Base-by-base conservation (phyloP, 1,284 basidiomycete genomes). In the Fomitiporia mediterranea region DNA sequence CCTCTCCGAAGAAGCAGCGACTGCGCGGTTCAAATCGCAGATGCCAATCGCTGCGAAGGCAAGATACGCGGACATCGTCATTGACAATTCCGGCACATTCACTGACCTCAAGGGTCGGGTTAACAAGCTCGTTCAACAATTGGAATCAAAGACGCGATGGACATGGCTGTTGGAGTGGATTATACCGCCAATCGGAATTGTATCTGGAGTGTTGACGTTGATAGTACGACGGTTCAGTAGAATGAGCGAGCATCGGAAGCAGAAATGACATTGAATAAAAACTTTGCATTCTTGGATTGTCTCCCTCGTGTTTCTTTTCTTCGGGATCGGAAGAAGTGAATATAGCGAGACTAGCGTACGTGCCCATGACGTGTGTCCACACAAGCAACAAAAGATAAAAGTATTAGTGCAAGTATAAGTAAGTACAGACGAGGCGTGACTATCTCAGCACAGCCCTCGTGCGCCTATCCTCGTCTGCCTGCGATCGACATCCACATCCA, bases 31-130 rank as follows among this genome's bases (percentile, higher is more conserved):
- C 21, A 77, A 80, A 25, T 82, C 95, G 0, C 96, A 99, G 69
- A 72, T 93, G 53, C 80, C 91, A 0, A 87, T 98, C 34, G 68
- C 81, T 0, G 74, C 83, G 23, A 99, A 99, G 70, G 74, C 94
- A 4, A 65, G 73, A 8, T 95, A 91, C 64, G 95, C 94, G 0
- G 93, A 97, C 66, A 68, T 84, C 38, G 84, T 98, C 42, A 71
- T 99, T 34, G 94, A 98, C 72, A 99, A 99, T 69, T 91, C 89
- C 4, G 90, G 91, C 1, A 77, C 85, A 0, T 72, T 77, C 3
- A 68, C 77, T 34, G 91, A 93, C 52, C 75, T 96, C 2, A 76
- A 86, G 35, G 67, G 68, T 0, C 89, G 94, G 62, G 83, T 97
- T 9, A 79, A 83, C 51, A 67, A 73, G 0, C 78, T 94, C 38